Conservation (phyloP, 2,329 filamentous ascomycete genomes). For the Didymella pinodella region DNA sequence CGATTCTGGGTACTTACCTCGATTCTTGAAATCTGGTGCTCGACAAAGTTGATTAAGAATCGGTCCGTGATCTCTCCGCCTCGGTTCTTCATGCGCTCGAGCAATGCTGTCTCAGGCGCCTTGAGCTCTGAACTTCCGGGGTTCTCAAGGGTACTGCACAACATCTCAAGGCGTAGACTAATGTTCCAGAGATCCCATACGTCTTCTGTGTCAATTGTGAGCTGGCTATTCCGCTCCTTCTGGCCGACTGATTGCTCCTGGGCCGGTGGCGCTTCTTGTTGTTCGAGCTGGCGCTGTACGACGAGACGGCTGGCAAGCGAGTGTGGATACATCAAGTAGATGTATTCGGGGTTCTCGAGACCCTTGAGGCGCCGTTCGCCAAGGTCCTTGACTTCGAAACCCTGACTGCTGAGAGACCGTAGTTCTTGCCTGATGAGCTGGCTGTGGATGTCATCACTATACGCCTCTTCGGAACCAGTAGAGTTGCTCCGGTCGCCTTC, state of each 20-base stretch:
- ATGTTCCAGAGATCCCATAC: conserved; percentile 92
- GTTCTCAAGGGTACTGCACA: conserved; percentile 87
- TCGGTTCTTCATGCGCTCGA: conserved; percentile 75
- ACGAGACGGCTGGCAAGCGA: conserved; percentile 81
- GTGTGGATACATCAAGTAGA: conserved; percentile 95
- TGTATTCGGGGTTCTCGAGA: conserved; percentile 93
- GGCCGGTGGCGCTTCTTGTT: conserved; percentile 47
- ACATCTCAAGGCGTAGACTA: conserved; percentile 87
- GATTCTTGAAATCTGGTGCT: conserved; percentile 94
- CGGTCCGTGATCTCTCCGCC: conserved; percentile 88
- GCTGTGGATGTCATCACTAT: conserved; percentile 77
- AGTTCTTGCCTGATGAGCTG: conserved; percentile 85
- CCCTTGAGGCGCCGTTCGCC: conserved; percentile 96
- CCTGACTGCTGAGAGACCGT: conserved; percentile 84
- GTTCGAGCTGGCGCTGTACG: conserved; percentile 65
- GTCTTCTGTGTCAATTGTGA: conserved; percentile 83
- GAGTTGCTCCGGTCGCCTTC: conserved; percentile 78
- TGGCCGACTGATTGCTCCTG: conserved; percentile 64
- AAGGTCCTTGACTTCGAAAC: conserved; percentile 96
- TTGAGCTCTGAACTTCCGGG: conserved; percentile 69
- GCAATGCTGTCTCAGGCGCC: conserved; percentile 80
- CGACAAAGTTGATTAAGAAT: conserved; percentile 87
- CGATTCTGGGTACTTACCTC: conserved; percentile 70
- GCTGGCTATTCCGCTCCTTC: conserved; percentile 67
- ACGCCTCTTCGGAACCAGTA: conserved; percentile 74